These are phyloP conservation scores for Colletotrichum endophyticum DNA, from an alignment of 2,329 filamentous ascomycete species.

Conservation along the genomic window DNA sequence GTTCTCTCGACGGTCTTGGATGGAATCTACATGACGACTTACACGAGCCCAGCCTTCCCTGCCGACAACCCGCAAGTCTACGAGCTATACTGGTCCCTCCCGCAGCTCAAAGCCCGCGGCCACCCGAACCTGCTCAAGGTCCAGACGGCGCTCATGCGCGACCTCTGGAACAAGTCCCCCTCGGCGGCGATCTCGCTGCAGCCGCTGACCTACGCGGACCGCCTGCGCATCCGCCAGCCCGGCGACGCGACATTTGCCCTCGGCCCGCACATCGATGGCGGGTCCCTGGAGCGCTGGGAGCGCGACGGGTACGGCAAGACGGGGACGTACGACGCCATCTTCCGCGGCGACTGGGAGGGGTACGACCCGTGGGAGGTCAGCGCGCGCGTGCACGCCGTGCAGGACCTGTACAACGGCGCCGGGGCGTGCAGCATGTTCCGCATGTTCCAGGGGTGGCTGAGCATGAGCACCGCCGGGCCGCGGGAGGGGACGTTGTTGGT, in stretches of 20 bases:
- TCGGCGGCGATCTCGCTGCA: conserved; percentile 54
- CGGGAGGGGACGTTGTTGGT: conserved; percentile 82
- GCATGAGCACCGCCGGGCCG: conserved; percentile 75
- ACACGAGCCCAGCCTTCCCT: conserved; percentile 61
- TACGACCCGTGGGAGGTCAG: conserved; percentile 85
- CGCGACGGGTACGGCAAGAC: conserved; percentile 68
- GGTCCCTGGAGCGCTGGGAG: conserved; percentile 79
- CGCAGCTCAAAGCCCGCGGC: conserved; percentile 70
- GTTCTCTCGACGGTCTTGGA: background rate
- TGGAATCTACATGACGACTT: background rate
- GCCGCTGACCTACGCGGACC: conserved; percentile 73
- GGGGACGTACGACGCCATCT: conserved; percentile 75
- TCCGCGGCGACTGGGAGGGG: conserved; percentile 77
- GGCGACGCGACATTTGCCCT: conserved; percentile 75
- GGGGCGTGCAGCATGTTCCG: conserved; percentile 86
- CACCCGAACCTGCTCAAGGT: conserved; percentile 68
- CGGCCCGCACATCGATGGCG: conserved; percentile 76
- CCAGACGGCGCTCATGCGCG: conserved; percentile 65
- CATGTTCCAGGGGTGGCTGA: conserved; percentile 90
- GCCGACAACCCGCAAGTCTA: conserved; percentile 71
- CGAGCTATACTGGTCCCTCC: conserved; percentile 76
- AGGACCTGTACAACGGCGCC: conserved; percentile 80
- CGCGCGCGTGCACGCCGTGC: conserved; percentile 69
- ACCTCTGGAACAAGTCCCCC: conserved; percentile 62
- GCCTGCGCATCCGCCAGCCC: conserved; percentile 73